These are phyloP conservation scores for Periconia macrospinosa DNA, from an alignment of 2,329 filamentous ascomycete species.

Conservation along the genomic window DNA sequence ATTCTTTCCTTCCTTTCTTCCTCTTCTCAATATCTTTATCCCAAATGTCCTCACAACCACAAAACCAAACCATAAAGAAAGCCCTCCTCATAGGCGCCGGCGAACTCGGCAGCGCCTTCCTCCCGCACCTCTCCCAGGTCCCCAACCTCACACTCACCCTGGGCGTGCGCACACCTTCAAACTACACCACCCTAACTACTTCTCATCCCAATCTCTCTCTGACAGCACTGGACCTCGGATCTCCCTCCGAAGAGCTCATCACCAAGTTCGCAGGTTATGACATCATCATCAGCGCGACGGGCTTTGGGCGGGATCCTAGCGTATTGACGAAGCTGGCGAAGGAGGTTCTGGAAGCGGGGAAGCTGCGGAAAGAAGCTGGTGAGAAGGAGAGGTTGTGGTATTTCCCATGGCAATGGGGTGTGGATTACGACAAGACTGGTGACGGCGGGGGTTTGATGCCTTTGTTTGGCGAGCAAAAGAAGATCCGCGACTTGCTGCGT, in stretches of 20 bases:
- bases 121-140: slow-evolving; percentile 55
- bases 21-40: too few species aligned
- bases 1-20: too few species aligned
- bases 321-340: slow-evolving; percentile 61
- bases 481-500: slow-evolving; percentile 30
- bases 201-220: slow-evolving; percentile 39
- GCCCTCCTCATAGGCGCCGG: slow-evolving; percentile 68
- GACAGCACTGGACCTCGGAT: slow-evolving; percentile 48
- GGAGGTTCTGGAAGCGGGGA: slow-evolving; percentile 57
- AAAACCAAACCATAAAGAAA: too few species aligned
- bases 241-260: slow-evolving; percentile 29
- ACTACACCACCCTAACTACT: slow-evolving; percentile 32
- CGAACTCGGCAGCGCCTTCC: slow-evolving; percentile 63
- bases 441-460: slow-evolving; percentile 59
- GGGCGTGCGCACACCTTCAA: slow-evolving; percentile 55
- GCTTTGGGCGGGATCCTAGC: slow-evolving; percentile 59
- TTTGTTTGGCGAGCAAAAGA: slow-evolving; percentile 69
- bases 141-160: slow-evolving; percentile 53
- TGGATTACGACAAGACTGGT: slow-evolving; percentile 67
- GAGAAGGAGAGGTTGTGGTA: slow-evolving; percentile 42
- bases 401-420: slow-evolving; percentile 74
- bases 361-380: slow-evolving; percentile 34
- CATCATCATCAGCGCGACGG: slow-evolving; percentile 62
- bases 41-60: background rate
- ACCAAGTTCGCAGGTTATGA: slow-evolving; percentile 49